Evolutionary conservation across 768 basidiomycete genomes (phyloP), one percentile per base, ranked within the genome.

Genomic region (Pulveroboletus frians): DNA sequence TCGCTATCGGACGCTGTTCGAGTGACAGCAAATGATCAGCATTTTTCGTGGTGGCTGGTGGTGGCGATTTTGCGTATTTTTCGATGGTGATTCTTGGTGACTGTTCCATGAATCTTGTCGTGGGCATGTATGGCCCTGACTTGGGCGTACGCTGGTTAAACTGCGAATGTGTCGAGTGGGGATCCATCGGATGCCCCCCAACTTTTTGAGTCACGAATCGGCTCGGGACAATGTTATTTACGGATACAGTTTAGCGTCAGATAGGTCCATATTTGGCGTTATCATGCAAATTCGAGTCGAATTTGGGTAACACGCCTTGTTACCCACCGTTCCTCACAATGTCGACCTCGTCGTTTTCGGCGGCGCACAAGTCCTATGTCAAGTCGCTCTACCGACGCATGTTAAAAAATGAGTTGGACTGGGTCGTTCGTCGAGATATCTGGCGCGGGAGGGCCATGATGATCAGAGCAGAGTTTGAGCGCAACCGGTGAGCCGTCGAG

Each of bases 381-480:
- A 91, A 95, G 73, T 90, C 88, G 9, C 79, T 98, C 5, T 97
- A 96, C 76, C 85, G 80, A 62, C 85, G 93, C 32, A 80, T 82
- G 58, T 78, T 98, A 52, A 86, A 79, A 60, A 94, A 96, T 60
- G 76, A 88, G 41, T 73, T 95, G 45, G 85, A 98, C 70, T 98
- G 95, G 95, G 83, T 80, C 39, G 75, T 96, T 56, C 77, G 86
- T 49, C 75, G 94, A 46, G 88, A 92, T 61, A 63, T 91, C 1
- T 97, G 92, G 92, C 80, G 94, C 52, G 77, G 75, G 48, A 80
- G 85, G 68, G 93, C 94, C 11, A 69, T 94, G 59, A 73, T 85
- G 67, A 90, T 98, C 55, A 74, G 95, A 54, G 93, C 93, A 52
- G 81, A 91, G 66, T 98, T 98, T 66, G 95, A 98, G 73, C 72